Evolutionary conservation across 352 stramenopile species (phyloP).

Genomic region (Pythium inflatum): DNA sequence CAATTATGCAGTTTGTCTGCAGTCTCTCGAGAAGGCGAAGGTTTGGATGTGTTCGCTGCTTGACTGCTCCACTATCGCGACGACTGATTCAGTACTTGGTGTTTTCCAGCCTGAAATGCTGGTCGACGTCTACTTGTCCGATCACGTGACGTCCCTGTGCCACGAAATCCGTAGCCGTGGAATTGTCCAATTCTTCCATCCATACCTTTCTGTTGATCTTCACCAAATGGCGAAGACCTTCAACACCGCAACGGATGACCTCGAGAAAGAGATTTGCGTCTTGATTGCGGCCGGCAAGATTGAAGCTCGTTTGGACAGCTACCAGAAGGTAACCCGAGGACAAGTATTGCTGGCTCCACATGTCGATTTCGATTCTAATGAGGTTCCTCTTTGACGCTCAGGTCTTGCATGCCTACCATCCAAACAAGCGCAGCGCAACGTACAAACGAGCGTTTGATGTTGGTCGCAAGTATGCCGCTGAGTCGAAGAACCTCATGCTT

Average conservation of each 20-base stretch:
- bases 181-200: conserved; percentile 90
- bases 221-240: conserved; percentile 87
- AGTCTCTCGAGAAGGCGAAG: conserved; percentile 77
- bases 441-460: conserved; percentile 85
- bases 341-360: background rate
- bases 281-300: conserved; percentile 79
- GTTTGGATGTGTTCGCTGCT: conserved; percentile 29
- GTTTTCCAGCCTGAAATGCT: conserved; percentile 60
- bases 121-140: conserved; percentile 79
- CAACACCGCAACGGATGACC: conserved; percentile 55
- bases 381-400: conserved; percentile 22
- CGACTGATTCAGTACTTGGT: too few species aligned
- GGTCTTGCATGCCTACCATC: conserved; percentile 81
- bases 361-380: background rate
- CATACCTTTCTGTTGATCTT: conserved; percentile 87
- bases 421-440: conserved; percentile 75
- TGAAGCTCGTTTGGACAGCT: conserved; percentile 85
- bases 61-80: too few species aligned
- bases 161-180: conserved; percentile 83
- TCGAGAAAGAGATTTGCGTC: conserved; percentile 82
- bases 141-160: conserved; percentile 74
- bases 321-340: conserved; percentile 67
- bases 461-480: conserved; percentile 75
- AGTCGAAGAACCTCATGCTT: conserved; percentile 82
- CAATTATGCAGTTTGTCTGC: conserved; percentile 84